Evolutionary conservation across 495 filamentous ascomycete species (phyloP), one percentile per base, ranked within the genome.

Genomic region (Clohesyomyces aquaticus): DNA sequence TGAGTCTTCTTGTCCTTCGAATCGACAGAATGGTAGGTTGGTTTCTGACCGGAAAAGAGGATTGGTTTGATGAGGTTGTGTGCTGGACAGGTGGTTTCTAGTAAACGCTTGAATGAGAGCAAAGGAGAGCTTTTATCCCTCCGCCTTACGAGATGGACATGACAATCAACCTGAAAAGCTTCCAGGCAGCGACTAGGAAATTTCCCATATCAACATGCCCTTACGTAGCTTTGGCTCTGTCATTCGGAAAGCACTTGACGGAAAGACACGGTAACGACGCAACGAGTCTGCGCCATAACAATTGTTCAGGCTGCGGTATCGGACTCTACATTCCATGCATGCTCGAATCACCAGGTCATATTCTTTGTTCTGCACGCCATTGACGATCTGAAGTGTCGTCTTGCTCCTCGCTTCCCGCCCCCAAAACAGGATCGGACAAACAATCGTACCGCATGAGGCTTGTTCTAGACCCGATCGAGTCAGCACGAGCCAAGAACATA

Each of bases 401-500:
- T 38, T 14, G 14, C 32, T 6, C 32, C 14, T 38, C 32, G 32
- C 32, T 6, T 6, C 6, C 6, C 14, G 14, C 14, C 14, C 32
- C 32, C 6, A 38, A 38, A 6, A 14, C 32, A 38, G 32, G 32
- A 38, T 38, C 32, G 32, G n/a, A n/a, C n/a, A n/a, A n/a, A n/a
- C n/a, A n/a, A n/a, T n/a, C n/a, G n/a, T n/a, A n/a, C n/a, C n/a
- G n/a, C n/a, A n/a, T n/a, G n/a, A 38, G 6, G 32, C 32, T 38
- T 38, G 32, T 6, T 6, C 32, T 38, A 38, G 14, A 38, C 32
- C 14, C 14, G 14, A 38, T 38, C 32, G 14, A 38, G 32, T 38
- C 14, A 38, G 32, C 14, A 6, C 18, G 25, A 10, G 16, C 57
- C 16, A 21, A 54, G 47, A 56, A 35, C 63, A 66, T 63, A 68